Evolutionary conservation across 257 asterid species (phyloP), one percentile per base, ranked within the genome.

Genomic region (Nicotiana attenuata): DNA sequence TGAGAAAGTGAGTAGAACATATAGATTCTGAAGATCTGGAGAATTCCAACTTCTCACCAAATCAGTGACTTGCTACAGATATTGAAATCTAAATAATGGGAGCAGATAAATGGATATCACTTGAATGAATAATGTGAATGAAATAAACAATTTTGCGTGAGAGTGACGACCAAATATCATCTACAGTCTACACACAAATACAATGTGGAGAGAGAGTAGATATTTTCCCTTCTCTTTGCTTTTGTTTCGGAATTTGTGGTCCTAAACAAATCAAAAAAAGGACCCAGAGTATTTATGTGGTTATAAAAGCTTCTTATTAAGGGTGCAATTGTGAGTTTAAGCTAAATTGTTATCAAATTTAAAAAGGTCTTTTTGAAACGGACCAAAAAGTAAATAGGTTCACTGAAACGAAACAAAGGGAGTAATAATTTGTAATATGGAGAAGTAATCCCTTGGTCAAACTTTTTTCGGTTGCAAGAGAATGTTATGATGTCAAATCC

Each of bases 61-160:
- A 52, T 52, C 19, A 14, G 57, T 52, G 57, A 15, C 19, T 14
- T 52, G 0, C 7, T 13, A 52, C 57, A 52, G 6, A 52, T 33
- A 33, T 52, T 52, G 6, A 52, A 52, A 52, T 52, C 57, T 52
- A 28, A 31, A 35, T 13, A 75, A 75, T 47, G 71, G 75, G 63
- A 60, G 47, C 10, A 79, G 19, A 82, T 75, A 71, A n/a, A 67
- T 77, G 24, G 26, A 68, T 9, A 1, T 55, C 1, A 71, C 33
- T 56, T 63, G 85, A 53, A 75, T 76, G 65, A 60, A 50, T 86
- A 85, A 81, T 83, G 87, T 81, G 86, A 84, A 75, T 69, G 19
- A 88, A 83, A 71, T 81, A 65, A 86, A 52, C 52, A 87, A 29
- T 29, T 87, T 88, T 89, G 90, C 90, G 91, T 88, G 90, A 29